Evolutionary conservation across 2,329 filamentous ascomycete genomes (phyloP).

Genomic region (Monosporascus cannonballus): DNA sequence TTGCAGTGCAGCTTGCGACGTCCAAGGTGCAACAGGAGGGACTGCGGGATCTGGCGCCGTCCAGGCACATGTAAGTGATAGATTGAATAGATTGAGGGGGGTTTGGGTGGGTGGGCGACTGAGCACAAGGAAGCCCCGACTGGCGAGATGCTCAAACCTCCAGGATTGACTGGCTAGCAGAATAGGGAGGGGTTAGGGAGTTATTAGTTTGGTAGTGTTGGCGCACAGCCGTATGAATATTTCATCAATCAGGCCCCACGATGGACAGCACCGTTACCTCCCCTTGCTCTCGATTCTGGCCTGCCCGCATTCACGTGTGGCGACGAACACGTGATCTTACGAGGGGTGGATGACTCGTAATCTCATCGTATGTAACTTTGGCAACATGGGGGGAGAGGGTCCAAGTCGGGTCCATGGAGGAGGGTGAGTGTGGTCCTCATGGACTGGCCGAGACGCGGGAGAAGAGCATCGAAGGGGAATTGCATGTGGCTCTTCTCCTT

Average conservation of each 20-base stretch:
- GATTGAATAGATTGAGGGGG: constrained; percentile 8
- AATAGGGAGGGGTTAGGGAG: not conserved
- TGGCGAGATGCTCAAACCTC: not conserved
- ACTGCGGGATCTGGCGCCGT: constrained; percentile 63
- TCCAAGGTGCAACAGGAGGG: constrained; percentile 63
- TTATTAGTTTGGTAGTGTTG: not conserved
- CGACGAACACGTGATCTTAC: not conserved
- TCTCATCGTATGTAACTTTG: not conserved
- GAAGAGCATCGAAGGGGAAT: not conserved
- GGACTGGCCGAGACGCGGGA: not conserved
- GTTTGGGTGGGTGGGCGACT: not conserved
- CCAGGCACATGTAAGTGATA: constrained; percentile 23
- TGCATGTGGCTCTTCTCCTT: not conserved
- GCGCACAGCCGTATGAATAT: not conserved
- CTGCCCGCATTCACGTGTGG: not conserved
- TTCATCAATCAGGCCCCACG: not conserved
- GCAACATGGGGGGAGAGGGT: not conserved
- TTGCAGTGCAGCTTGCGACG: constrained; percentile 62
- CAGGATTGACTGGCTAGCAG: not conserved
- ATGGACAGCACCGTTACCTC: not conserved
- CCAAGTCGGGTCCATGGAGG: no score
- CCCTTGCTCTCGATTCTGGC: not conserved
- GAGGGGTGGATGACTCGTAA: not conserved
- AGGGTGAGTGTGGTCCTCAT: not conserved
- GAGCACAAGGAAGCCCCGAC: not conserved